Base-by-base conservation (phyloP, 2,329 filamentous ascomycete species). In the Thielaviopsis euricoi region DNA sequence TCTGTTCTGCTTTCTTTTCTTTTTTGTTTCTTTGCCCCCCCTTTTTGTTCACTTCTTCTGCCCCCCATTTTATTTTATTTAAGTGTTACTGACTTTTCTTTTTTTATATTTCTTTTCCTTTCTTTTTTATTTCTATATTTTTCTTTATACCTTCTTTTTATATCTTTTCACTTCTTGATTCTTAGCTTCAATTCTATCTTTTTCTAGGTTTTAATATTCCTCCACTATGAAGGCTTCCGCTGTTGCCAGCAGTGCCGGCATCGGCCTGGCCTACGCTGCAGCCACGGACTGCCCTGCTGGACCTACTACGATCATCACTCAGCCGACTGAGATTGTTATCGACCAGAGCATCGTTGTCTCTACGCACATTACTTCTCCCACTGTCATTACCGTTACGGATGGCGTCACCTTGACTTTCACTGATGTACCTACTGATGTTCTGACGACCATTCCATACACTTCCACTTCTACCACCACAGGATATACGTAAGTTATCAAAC, bases 221-320 rank as follows among this genome's bases (percentile, higher is more conserved):
- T 22, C 26, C 23, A 55, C 7, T n/a, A 58, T 58, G 57, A 59
- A 53, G 55, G 49, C 50, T 53, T 29, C 56, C 53, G 52, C 25
- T 56, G 13, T 57, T 37, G 61, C 59, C 26, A 37, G 55, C 56
- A 57, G 48, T n/a, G 58, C 58, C 6, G 52, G 55, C 17, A 49
- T 60, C 29, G 58, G 58, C 9, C 19, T 60, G 23, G 58, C 51
- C 9, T 60, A 60, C 37, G 58, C 55, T 3, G 43, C 56, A 0
- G 40, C 56, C 37, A 17, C 37, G 3, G 58, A 60, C 15, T 60
- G 58, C n/a, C 55, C 52, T 6, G 48, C 51, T 21, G 58, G 55
- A 3, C n/a, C 46, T 2, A 60, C 55, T 12, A 57, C 58, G 2
- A 43, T 60, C 6, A 37, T 57, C 23, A 23, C 51, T 13, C 55